Percentiles rank a stretch among this genome's conserved stretches.
Evolutionary conservation across 1,284 basidiomycete species (phyloP).

Genomic region (Melampsora larici-populina): DNA sequence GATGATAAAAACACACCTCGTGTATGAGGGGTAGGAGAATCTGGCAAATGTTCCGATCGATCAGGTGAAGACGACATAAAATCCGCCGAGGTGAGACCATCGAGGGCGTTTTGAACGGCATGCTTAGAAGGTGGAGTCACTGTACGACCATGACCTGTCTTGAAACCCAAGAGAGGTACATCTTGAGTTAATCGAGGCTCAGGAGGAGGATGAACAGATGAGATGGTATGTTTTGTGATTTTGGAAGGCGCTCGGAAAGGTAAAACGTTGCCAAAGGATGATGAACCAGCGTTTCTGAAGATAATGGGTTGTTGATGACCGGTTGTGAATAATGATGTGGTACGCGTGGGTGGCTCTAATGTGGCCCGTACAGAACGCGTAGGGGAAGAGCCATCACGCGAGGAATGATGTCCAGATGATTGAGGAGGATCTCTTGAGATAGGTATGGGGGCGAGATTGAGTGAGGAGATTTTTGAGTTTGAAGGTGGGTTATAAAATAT

Average conservation of each 20-base stretch:
- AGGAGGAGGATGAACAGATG: slow-evolving; percentile 1
- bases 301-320: slow-evolving; percentile 7
- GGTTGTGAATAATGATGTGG: not conserved
- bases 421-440: not conserved
- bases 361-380: not conserved
- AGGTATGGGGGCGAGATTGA: not conserved
- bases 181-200: not conserved
- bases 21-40: slow-evolving; percentile 32
- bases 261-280: not conserved
- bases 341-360: not conserved
- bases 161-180: slow-evolving; percentile 30
- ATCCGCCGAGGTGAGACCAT: slow-evolving; percentile 2
- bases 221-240: not conserved
- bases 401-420: not conserved
- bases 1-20: slow-evolving; percentile 19
- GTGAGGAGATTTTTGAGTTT: not conserved
- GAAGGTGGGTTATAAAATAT: not conserved
- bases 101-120: slow-evolving; percentile 19
- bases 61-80: slow-evolving; percentile 11
- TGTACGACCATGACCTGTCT: slow-evolving; percentile 12
- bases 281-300: not conserved
- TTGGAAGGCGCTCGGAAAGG: not conserved
- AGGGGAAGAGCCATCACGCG: not conserved
- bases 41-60: slow-evolving; percentile 8
- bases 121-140: slow-evolving; percentile 23